phyloP scores from a whole-genome alignment of 441 rosid species.

The Metrosideros polymorpha region DNA sequence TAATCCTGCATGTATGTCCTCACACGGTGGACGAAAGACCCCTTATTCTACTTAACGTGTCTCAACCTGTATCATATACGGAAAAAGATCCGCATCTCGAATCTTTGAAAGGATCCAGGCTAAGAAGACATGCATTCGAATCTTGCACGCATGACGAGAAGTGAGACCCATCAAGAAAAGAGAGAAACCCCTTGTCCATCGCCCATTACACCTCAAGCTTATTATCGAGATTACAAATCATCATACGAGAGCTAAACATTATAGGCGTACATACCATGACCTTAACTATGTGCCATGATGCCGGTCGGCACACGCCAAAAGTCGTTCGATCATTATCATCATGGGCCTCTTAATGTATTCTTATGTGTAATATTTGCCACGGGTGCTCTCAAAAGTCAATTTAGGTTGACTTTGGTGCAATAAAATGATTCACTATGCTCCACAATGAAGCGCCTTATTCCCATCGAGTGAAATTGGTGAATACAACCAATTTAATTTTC shows the following conservation, averaged over 20 bases:
- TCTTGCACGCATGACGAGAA: neutral
- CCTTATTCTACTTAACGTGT: accelerated
- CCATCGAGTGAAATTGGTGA: neutral
- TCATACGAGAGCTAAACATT: neutral
- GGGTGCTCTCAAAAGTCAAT: neutral
- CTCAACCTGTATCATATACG: neutral
- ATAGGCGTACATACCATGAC: neutral
- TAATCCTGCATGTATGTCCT: neutral
- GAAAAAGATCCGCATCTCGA: neutral
- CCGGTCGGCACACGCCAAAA: neutral
- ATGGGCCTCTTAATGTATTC: neutral
- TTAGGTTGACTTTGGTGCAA: neutral
- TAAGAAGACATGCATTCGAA: neutral
- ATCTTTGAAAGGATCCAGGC: neutral
- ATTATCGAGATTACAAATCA: neutral
- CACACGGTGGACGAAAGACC: neutral
- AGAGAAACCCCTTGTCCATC: neutral
- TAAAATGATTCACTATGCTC: neutral
- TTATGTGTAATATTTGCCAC: neutral
- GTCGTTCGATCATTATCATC: neutral
- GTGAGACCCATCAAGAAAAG: neutral
- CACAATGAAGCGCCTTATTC: neutral
- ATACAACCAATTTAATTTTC: neutral
- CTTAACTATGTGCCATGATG: neutral
- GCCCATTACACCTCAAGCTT: neutral